Base-by-base conservation (phyloP, 164 flowering plant genomes). In the Vitis vinifera region DNA sequence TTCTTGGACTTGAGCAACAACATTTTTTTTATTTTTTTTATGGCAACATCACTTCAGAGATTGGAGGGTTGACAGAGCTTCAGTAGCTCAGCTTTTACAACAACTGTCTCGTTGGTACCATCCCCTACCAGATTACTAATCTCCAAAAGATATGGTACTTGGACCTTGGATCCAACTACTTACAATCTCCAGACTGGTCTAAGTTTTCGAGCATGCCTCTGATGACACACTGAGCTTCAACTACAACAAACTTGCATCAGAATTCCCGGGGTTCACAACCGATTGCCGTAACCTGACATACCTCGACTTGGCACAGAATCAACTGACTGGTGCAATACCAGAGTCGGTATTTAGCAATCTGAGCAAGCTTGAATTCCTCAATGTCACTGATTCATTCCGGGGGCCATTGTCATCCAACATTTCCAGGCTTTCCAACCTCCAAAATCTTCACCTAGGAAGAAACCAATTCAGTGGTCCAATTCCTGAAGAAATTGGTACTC, bases 291-390 rank as follows among this genome's bases (percentile, higher is more conserved):
- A 83, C 65, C 59, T 87, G 55, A 85, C 87, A 0, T 82, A 37
- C 57, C 85, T 87, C 7, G 86, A 87, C 65, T 68, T 87, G 79
- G 83, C 91, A 2, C 1, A 4, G 7, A 85, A 87, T 61, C 0
- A 48, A 1, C 58, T 87, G 3, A 63, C 73, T 27, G 87, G 89
- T 8, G 13, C 8, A 30, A 67, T 84, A 67, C 91, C 87, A 12
- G 86, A 83, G 62, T 37, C 57, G 1, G 19, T 85, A 6, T 83
- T 77, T 29, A 53, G 69, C 72, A 80, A 84, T 67, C 77, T 85
- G 49, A 16, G 37, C 23, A 79, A 82, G 51, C 86, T 85, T 72
- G 76, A 80, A 55, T 71, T 70, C 53, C 79, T 87, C n/a, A 78
- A 80, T 65, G 80, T 85, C 49, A 63, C 72, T 1, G n/a, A 81